These are phyloP conservation scores for Jacaranda mimosifolia DNA, from an alignment of 257 asterid genomes.

Conservation along the genomic window DNA sequence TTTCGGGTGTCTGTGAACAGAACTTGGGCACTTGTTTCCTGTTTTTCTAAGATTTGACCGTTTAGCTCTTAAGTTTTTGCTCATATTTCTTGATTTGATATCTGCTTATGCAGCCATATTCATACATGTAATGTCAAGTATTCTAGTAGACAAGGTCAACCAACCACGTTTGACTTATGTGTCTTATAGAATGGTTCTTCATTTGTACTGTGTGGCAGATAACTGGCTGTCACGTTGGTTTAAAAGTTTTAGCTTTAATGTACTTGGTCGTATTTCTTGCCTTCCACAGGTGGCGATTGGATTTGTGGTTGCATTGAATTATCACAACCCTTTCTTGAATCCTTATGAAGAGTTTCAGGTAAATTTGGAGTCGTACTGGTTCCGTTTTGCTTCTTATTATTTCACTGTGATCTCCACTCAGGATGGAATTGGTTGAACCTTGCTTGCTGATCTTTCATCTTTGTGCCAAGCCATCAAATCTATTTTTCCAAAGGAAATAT, in stretches of 20 bases:
- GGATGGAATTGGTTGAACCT: slow-evolving; percentile 2
- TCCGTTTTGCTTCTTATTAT: slow-evolving; percentile 24
- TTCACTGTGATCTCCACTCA: slow-evolving; percentile 15
- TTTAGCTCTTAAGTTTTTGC: background rate
- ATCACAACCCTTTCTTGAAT: slow-evolving; percentile 86
- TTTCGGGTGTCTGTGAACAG: background rate
- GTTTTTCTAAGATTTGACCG: background rate
- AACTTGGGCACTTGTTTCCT: background rate
- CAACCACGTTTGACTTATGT: slow-evolving; percentile 9
- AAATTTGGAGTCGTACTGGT: slow-evolving; percentile 17
- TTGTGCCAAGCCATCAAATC: background rate
- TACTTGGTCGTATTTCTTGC: slow-evolving; percentile 8
- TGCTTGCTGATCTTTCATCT: slow-evolving; percentile 12
- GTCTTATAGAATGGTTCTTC: slow-evolving; percentile 11
- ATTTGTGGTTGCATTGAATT: slow-evolving; percentile 84
- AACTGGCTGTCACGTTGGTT: slow-evolving; percentile 19
- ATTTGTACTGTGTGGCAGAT: slow-evolving; percentile 13
- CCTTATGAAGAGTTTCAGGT: slow-evolving; percentile 99
- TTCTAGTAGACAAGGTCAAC: slow-evolving; percentile 22
- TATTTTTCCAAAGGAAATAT: background rate
- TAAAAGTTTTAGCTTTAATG: slow-evolving; percentile 1
- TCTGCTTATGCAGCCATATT: background rate
- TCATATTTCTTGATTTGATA: background rate
- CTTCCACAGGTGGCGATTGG: slow-evolving; percentile 82
- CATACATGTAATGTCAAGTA: background rate